Percentiles rank a stretch among this genome's conserved stretches.
phyloP scores from a whole-genome alignment of 352 stramenopile species.

The Phytopythium sindhum region DNA sequence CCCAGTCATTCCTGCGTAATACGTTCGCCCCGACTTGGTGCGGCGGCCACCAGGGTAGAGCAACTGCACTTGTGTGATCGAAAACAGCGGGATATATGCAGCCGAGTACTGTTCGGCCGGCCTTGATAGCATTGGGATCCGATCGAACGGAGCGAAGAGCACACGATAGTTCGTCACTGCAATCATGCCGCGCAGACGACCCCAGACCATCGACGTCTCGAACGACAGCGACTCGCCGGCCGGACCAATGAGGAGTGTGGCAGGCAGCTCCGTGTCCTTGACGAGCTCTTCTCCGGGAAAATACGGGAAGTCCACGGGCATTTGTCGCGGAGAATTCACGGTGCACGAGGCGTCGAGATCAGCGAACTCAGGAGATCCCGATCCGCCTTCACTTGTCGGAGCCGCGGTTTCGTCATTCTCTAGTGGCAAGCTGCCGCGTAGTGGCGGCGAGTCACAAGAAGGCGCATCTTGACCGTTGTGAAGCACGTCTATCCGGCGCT shows the following conservation, averaged over 20 bases:
- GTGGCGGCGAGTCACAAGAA: neutral
- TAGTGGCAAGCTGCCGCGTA: neutral
- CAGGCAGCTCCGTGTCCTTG: constrained; percentile 42
- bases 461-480: too few species aligned
- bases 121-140: constrained; percentile 35
- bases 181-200: constrained; percentile 56
- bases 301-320: constrained; percentile 25
- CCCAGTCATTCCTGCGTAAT: constrained; percentile 41
- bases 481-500: neutral
- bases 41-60: constrained; percentile 55
- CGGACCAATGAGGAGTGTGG: constrained; percentile 59
- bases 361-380: neutral
- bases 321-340: neutral
- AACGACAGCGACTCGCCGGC: constrained; percentile 39
- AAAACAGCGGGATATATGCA: constrained; percentile 77
- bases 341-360: neutral
- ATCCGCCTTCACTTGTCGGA: neutral
- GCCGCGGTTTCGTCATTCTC: neutral
- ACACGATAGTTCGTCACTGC: constrained; percentile 79
- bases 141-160: constrained; percentile 63
- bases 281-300: constrained; percentile 39
- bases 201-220: constrained; percentile 59
- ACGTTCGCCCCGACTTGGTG: constrained; percentile 47
- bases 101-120: constrained; percentile 33
- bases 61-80: constrained; percentile 54